Evolutionary conservation across 2,329 filamentous ascomycete genomes (phyloP), one percentile per base, ranked within the genome.

Genomic region (Talaromyces sp.): DNA sequence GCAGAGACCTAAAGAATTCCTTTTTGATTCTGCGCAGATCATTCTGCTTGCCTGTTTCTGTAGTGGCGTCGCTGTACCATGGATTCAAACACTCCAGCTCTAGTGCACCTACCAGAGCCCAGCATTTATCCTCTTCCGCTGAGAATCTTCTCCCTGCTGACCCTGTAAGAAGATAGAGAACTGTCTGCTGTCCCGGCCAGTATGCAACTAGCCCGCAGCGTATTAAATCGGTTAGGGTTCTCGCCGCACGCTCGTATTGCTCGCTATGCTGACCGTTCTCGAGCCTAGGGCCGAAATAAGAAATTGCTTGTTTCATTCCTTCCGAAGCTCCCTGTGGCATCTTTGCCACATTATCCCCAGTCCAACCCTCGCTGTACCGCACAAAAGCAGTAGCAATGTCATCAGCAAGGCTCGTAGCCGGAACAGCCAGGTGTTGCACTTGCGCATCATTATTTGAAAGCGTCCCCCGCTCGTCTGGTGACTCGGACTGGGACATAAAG

Each of bases 51-150:
- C 24, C 24, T 27, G 4, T 9, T 27, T 27, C 9, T 9, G 24
- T 27, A 4, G 4, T 9, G 5, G 4, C 9, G 24, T 27, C 9
- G 24, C 24, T 27, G 9, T 27, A 27, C 24, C 24, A 27, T 4
- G 24, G 24, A 27, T 27, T 9, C 9, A 27, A 27, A 27, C 24
- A 4, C 11, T 44, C 48, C 13, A 51, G 30, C 39, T 45, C 40
- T 32, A 51, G 10, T 30, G 48, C 48, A n/a, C 48, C 48, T 2
- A 51, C 6, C 40, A 51, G 44, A 14, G 48, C 48, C 48, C 48
- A 51, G 48, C 48, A 51, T 6, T n/a, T 8, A 20, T 51, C 48
- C n/a, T 40, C 27, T 4, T 5, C 6, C 2, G 7, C 10, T 16
- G n/a, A 9, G 16, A 27, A 49, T 40, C n/a, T 20, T 14, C 46